Evolutionary conservation across 176 grass and related monocot species (phyloP).

Genomic region (Carex kokanica): DNA sequence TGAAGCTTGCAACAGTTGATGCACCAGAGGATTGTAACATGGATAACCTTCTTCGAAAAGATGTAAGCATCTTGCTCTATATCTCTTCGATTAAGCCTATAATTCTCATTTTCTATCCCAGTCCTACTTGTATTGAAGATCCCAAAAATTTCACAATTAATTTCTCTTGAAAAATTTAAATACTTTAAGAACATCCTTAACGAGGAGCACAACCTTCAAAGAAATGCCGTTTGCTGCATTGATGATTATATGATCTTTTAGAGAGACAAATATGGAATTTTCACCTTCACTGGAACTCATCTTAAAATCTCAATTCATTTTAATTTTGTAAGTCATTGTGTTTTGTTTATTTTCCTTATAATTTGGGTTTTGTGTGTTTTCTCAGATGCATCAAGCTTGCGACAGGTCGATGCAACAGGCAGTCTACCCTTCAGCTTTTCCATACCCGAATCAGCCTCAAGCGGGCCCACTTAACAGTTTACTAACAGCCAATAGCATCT

Average conservation of each 20-base stretch:
- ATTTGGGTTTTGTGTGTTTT: slow-evolving; percentile 3
- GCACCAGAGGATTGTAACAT: slow-evolving; percentile 33
- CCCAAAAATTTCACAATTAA: background rate
- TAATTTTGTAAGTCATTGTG: background rate
- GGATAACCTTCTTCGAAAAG: slow-evolving; percentile 37
- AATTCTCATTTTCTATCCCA: background rate
- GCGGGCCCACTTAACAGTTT: slow-evolving; percentile 3
- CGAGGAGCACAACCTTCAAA: background rate
- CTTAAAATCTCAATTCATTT: background rate
- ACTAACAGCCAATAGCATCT: slow-evolving; percentile 8
- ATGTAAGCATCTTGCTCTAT: slow-evolving; percentile 23
- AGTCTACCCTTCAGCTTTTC: slow-evolving; percentile 34
- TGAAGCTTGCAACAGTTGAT: slow-evolving; percentile 63
- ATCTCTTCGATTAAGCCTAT: background rate
- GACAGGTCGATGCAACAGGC: background rate
- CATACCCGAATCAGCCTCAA: slow-evolving; percentile 34
- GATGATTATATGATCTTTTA: background rate
- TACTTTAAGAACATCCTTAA: background rate
- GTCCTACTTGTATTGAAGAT: background rate
- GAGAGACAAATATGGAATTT: background rate
- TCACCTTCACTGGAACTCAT: background rate
- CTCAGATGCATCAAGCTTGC: slow-evolving; percentile 27
- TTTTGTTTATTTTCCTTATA: background rate
- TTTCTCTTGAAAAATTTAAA: background rate
- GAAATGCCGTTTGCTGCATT: background rate